These are phyloP conservation scores for Aspergillus campestris DNA, from an alignment of 495 filamentous ascomycete genomes.

Conservation along the genomic window DNA sequence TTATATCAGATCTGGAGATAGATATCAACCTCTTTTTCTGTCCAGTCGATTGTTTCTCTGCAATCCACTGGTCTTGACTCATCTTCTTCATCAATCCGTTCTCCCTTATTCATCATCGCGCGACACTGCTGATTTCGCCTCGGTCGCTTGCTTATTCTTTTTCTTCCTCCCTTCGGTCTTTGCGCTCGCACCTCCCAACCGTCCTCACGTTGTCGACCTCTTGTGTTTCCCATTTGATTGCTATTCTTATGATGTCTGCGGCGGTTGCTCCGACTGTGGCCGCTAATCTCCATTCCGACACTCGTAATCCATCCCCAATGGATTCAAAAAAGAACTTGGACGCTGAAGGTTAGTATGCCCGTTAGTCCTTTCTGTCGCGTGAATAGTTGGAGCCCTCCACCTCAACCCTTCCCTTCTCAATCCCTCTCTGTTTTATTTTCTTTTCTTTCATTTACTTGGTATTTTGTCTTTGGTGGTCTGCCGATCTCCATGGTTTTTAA, in stretches of 20 bases:
- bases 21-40: not conserved
- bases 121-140: not conserved
- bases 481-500: not conserved
- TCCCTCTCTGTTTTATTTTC: conserved; percentile 1
- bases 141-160: conserved; percentile 7
- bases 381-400: conserved; percentile 4
- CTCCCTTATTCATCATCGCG: conserved; percentile 3
- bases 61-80: conserved; percentile 1
- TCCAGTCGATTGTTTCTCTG: conserved; percentile 4
- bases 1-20: not conserved
- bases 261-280: conserved; percentile 36
- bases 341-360: conserved; percentile 32
- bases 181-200: conserved; percentile 1
- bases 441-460: conserved; percentile 4
- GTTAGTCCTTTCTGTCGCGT: conserved; percentile 7
- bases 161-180: conserved; percentile 1
- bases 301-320: conserved; percentile 35
- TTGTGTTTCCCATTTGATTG: conserved; percentile 10
- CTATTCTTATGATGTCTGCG: conserved; percentile 33
- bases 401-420: not conserved
- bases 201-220: conserved; percentile 11
- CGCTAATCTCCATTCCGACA: conserved; percentile 21
- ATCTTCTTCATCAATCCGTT: conserved; percentile 8
- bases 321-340: conserved; percentile 44
- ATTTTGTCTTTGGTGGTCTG: conserved; percentile 5